Evolutionary conservation across 139 green algal genomes (phyloP), one percentile per base, ranked within the genome.

Genomic region (Haematococcus sp.): DNA sequence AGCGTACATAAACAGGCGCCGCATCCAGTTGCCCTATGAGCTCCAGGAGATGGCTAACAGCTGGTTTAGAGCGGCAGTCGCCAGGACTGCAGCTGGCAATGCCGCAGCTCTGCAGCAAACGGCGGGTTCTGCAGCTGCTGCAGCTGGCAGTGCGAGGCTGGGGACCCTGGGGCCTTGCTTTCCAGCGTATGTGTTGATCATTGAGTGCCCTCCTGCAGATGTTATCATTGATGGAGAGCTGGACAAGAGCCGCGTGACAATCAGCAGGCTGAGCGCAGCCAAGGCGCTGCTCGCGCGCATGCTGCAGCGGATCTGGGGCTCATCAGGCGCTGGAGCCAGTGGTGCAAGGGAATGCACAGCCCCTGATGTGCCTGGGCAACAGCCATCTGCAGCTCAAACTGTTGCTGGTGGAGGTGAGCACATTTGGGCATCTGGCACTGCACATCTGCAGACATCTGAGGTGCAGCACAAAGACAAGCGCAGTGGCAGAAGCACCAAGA

Each of bases 141-240:
- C n/a, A 13, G 11, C 28, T 65, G 58, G 58, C 58, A 65, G 58
- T 30, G 23, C 4, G 4, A 28, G n/a, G 23, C 30, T 65, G 58
- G 58, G 58, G n/a, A 34, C 23, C 3, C 25, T 65, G 4, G 58
- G 58, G n/a, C 58, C 28, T 16, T 28, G 28, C n/a, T 34, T 35
- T 11, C n/a, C 58, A 34, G 11, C 58, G 3, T 65, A 40, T 65
- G 58, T 65, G 23, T 11, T 65, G n/a, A 3, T 34, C 3, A 28
- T 65, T 28, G 58, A 65, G 58, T 65, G 58, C 25, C 58, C 58
- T 22, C n/a, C 23, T 65, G 58, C 28, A 3, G 58, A 65, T 34
- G 58, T 65, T 4, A 34, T 34, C 3, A 11, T 65, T 13, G 58
- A 65, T 65, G 58, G n/a, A 34, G 58, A 49, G 40, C 7, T 49